Evolutionary conservation across 208 protist genomes (phyloP), one percentile per base, ranked within the genome.

Genomic region (Blechomonas ayalai): DNA sequence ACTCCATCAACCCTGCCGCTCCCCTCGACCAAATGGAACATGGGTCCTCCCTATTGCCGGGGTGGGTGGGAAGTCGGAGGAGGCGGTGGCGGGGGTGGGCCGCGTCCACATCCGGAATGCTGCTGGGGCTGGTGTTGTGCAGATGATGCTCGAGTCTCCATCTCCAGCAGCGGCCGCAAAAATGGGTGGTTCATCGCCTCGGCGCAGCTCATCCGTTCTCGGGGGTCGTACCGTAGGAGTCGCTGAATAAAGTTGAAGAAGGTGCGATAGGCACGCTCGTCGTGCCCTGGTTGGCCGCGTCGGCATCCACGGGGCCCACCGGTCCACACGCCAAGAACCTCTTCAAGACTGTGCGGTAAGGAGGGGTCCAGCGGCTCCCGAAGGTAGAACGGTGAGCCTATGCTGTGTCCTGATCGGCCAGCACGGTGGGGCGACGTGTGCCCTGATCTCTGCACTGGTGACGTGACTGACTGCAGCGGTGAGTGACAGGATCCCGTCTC

Each of bases 241-340:
- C 53, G 32, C 34, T 51, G 46, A 12, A 95, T 68, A 55, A 92
- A 86, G 48, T 92, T 81, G 32, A 84, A 55, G 45, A 95, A 95
- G 23, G 59, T 52, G 27, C 53, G 29, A 47, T 95, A 95, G 38
- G 61, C 50, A 3, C 40, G 44, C 29, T 59, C 63, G 42, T 82
- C 73, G 53, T 95, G 87, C 4, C 81, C 83, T 10, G 44, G 53
- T 57, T 95, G 81, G 2, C 69, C 79, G 8, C 40, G 42, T 5
- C 87, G 76, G 39, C 83, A 89, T 2, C 87, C 83, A 19, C 76
- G 73, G 20, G 87, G 87, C 1, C 87, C 87, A 12, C 81, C 79
- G 1, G 55, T 81, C 56, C 72, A 55, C 13, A 89, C 81, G 2
- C 85, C 85, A 32, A 90, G 53, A 19, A 73, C 68, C n/a, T 78